These are phyloP conservation scores for Paraphaeosphaeria minitans DNA, from an alignment of 2,329 filamentous ascomycete genomes.

Conservation along the genomic window DNA sequence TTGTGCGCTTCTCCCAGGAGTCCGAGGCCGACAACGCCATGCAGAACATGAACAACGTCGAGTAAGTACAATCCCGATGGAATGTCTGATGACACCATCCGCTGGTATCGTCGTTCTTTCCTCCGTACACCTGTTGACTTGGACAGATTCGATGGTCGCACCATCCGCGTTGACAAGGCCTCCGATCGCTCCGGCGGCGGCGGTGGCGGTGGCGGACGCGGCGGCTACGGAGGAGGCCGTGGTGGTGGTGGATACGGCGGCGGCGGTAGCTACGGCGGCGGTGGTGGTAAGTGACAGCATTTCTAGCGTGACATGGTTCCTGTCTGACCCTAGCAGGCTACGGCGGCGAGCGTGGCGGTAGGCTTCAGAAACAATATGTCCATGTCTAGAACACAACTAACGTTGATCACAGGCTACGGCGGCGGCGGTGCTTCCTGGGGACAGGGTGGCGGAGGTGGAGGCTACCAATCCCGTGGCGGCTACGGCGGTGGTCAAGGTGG, in stretches of 20 bases:
- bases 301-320: background rate
- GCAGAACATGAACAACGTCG: conserved; percentile 80
- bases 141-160: conserved; percentile 85
- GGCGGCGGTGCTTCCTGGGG: conserved; percentile 25
- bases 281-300: conserved; percentile 10
- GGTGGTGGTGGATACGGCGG: conserved; percentile 33
- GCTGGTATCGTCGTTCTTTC: background rate
- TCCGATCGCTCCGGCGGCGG: conserved; percentile 71
- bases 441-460: conserved; percentile 34
- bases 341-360: conserved; percentile 28
- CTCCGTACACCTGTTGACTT: conserved; percentile 19
- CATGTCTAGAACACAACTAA: conserved; percentile 11
- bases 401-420: conserved; percentile 24
- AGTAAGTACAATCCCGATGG: conserved; percentile 64
- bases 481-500: conserved; percentile 33
- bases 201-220: conserved; percentile 44
- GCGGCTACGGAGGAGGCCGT: conserved; percentile 26
- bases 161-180: conserved; percentile 94
- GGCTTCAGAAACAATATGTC: conserved; percentile 5
- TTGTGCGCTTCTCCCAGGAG: conserved; percentile 85
- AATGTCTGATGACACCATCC: background rate
- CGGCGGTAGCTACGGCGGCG: conserved; percentile 15
- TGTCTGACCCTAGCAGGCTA: conserved; percentile 11
- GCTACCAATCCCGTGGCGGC: conserved; percentile 22
- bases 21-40: conserved; percentile 79